These are phyloP conservation scores for Singerocomus inundabilis DNA, from an alignment of 1,284 basidiomycete genomes.

Conservation along the genomic window DNA sequence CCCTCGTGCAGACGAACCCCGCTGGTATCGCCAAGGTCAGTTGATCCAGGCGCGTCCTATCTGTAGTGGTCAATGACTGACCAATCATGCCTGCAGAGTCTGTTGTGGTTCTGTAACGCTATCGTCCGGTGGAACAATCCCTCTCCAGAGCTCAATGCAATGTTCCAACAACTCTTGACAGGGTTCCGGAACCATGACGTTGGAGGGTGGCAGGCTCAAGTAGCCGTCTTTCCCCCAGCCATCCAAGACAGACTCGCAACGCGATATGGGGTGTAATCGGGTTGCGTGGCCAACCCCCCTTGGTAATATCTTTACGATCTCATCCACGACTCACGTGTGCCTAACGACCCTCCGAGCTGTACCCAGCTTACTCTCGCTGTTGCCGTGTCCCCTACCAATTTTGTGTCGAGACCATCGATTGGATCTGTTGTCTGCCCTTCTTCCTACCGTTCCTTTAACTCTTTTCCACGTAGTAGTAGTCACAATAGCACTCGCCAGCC, in stretches of 20 bases:
- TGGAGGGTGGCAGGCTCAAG: conserved; percentile 74
- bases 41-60: conserved; percentile 2
- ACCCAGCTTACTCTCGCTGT: conserved; percentile 12
- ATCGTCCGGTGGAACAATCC: conserved; percentile 92
- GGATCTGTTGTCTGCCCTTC: conserved; percentile 19
- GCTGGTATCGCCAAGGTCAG: conserved; percentile 83
- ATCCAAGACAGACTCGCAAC: conserved; percentile 76
- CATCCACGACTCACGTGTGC: conserved; percentile 10
- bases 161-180: conserved; percentile 83
- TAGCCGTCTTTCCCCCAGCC: conserved; percentile 70
- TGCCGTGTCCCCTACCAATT: conserved; percentile 17
- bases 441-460: background rate
- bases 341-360: conserved; percentile 11
- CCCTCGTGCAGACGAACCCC: conserved; percentile 92
- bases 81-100: conserved; percentile 51
- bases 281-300: background rate
- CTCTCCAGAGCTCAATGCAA: conserved; percentile 82
- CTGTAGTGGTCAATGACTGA: conserved; percentile 6
- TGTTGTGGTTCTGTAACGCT: conserved; percentile 97
- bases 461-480: conserved; percentile 27
- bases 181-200: conserved; percentile 87
- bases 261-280: conserved; percentile 69
- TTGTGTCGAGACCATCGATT: conserved; percentile 23
- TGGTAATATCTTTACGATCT: conserved; percentile 18
- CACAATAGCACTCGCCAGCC: conserved; percentile 15